Percentiles rank a stretch among this genome's conserved stretches.
phyloP scores from a whole-genome alignment of 1,284 basidiomycete genomes.

The Malassezia caprae region DNA sequence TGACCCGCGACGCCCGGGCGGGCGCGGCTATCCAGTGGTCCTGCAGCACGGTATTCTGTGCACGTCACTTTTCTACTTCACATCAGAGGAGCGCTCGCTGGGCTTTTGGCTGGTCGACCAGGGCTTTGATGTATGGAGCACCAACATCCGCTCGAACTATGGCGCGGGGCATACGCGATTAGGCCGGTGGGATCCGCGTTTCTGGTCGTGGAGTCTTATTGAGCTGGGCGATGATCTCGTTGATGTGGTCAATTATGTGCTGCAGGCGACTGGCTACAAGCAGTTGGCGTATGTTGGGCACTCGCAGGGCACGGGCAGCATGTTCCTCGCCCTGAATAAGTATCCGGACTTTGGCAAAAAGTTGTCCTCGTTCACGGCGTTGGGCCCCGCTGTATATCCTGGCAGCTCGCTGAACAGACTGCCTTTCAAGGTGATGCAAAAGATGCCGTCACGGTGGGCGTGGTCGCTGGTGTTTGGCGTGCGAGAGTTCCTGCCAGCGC shows the following conservation, averaged over 20 bases:
- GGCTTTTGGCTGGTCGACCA: constrained; percentile 48
- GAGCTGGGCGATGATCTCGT: constrained; percentile 43
- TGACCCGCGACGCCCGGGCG: constrained; percentile 38
- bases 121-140: constrained; percentile 46
- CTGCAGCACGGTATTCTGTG: constrained; percentile 48
- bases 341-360: constrained; percentile 41
- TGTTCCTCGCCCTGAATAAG: constrained; percentile 45
- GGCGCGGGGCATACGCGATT: constrained; percentile 41
- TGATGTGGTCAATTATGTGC: constrained; percentile 43
- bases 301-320: constrained; percentile 44
- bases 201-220: constrained; percentile 47
- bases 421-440: constrained; percentile 40
- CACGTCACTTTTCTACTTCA: constrained; percentile 42
- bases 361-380: constrained; percentile 38
- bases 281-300: constrained; percentile 45
- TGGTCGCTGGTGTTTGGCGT: constrained; percentile 45
- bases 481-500: constrained; percentile 40
- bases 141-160: constrained; percentile 47
- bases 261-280: constrained; percentile 30
- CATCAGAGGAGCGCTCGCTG: constrained; percentile 43
- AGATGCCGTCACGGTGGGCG: constrained; percentile 39
- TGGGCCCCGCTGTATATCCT: constrained; percentile 46
- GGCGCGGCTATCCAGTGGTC: constrained; percentile 42
- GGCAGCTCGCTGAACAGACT: constrained; percentile 42
- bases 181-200: constrained; percentile 40